Base-by-base conservation (phyloP, 306 rosid species). In the Rosa multiflora region DNA sequence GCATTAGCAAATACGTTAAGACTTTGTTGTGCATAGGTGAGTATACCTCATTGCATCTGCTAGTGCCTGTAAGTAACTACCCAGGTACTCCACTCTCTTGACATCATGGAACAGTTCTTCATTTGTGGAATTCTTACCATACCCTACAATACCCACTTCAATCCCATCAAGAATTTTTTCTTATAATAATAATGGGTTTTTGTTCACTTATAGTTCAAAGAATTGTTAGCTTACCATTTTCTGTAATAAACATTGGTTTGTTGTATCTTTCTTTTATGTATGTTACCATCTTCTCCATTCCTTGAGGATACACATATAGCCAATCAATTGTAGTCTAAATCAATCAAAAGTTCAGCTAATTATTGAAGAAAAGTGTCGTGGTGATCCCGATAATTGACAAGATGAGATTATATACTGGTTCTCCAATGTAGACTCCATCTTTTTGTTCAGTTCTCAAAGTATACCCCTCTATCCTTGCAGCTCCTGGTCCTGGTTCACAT, bases 191-290 rank as follows among this genome's bases (percentile, higher is more conserved):
- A 8, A 56, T 13, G 37, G 3, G 46, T 14, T 32, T 32, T 4
- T 7, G 63, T 39, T 53, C 67, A 5, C 6, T 20, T 53, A 13
- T 56, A 4, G 26, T 42, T 75, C 6, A 23, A 13, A 43, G 29
- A 2, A 8, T 40, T n/a, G 67, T 44, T 5, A 48, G 58, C 84
- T 77, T 68, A 91, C 98, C 98, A 75, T 93, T 89, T 90, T 93
- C 94, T 37, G 94, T 87, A 11, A 93, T 80, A 80, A 89, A 88
- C 81, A 91, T 83, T 29, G 92, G 95, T 71, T 78, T 81, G 21
- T 88, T 90, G 89, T 93, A 91, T 79, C 93, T 88, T 56, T 86
- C 85, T 73, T 82, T 88, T 72, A 88, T 74, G 74, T 91, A 90
- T 1, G 85, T 83, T 3, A 91, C 76, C 0, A 78, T 79, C 75